These are phyloP conservation scores for Penicillium brevicompactum DNA, from an alignment of 2,329 filamentous ascomycete genomes.

Conservation along the genomic window DNA sequence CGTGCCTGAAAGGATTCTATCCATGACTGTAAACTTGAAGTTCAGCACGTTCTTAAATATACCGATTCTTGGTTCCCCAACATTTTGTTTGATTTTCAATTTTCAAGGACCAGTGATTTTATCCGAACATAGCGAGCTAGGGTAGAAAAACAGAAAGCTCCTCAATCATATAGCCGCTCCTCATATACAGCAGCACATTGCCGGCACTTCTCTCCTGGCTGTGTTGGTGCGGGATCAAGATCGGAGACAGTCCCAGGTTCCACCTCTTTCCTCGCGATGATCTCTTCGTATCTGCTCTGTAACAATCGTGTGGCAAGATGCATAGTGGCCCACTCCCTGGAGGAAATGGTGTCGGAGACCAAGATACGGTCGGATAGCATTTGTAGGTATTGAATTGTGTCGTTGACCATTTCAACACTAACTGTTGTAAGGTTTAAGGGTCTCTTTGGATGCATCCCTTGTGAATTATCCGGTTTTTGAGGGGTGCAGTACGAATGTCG, in stretches of 20 bases:
- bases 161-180: neutral
- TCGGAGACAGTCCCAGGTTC: neutral
- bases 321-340: neutral
- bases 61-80: too few relatives aligned
- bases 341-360: too few relatives aligned
- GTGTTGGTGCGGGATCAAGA: neutral
- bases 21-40: too few relatives aligned
- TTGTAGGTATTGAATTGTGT: conserved; percentile 2
- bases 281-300: conserved; percentile 1
- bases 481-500: neutral
- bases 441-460: neutral
- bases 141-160: neutral
- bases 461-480: neutral
- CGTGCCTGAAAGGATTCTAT: too few relatives aligned
- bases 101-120: neutral
- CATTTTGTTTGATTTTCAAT: too few relatives aligned
- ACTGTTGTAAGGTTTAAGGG: neutral
- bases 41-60: too few relatives aligned
- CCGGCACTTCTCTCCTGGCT: neutral
- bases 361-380: neutral
- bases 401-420: neutral
- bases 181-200: neutral
- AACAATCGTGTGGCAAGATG: neutral
- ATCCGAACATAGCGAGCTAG: neutral
- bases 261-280: neutral